Conservation (phyloP, 495 filamentous ascomycete genomes). For the Aspergillus incahuasiensis region DNA sequence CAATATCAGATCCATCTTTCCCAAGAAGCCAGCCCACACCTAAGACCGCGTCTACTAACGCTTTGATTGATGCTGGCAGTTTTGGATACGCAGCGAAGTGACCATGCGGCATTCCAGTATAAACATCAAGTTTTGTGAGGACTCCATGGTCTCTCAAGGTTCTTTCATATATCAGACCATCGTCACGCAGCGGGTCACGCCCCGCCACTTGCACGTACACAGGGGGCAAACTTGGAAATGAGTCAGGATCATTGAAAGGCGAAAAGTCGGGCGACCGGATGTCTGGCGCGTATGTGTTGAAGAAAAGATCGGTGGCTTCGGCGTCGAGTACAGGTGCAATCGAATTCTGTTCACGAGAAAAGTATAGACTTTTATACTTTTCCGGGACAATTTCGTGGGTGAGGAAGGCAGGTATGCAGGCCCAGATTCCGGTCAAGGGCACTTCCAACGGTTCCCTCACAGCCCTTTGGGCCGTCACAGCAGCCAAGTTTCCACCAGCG, state of each 20-base stretch:
- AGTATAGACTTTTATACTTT: slow-evolving; percentile 3
- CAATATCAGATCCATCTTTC: not conserved
- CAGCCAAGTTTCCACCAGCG: slow-evolving; percentile 14
- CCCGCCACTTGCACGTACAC: slow-evolving; percentile 36
- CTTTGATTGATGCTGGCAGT: not conserved
- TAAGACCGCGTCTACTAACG: not conserved
- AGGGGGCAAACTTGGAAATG: not conserved
- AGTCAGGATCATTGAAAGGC: slow-evolving; percentile 3
- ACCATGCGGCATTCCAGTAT: slow-evolving; percentile 17
- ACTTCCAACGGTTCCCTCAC: slow-evolving; percentile 1
- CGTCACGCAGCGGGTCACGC: slow-evolving; percentile 36
- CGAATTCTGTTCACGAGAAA: slow-evolving; percentile 3
- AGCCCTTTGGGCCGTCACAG: slow-evolving; percentile 1
- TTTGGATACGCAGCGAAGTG: not conserved
- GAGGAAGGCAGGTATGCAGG: not conserved
- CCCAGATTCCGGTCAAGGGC: slow-evolving; percentile 6
- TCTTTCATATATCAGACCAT: slow-evolving; percentile 37
- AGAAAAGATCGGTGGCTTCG: not conserved
- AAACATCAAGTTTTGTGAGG: slow-evolving; percentile 32
- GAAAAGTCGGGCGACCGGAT: not conserved
- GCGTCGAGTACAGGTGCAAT: not conserved
- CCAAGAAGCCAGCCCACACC: slow-evolving; percentile 4
- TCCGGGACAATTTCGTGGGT: slow-evolving; percentile 1
- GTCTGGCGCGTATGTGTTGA: not conserved
- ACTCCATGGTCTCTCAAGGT: slow-evolving; percentile 30